These are phyloP conservation scores for Mollisiaceae sp. DNA, from an alignment of 2,329 filamentous ascomycete species.

Conservation along the genomic window DNA sequence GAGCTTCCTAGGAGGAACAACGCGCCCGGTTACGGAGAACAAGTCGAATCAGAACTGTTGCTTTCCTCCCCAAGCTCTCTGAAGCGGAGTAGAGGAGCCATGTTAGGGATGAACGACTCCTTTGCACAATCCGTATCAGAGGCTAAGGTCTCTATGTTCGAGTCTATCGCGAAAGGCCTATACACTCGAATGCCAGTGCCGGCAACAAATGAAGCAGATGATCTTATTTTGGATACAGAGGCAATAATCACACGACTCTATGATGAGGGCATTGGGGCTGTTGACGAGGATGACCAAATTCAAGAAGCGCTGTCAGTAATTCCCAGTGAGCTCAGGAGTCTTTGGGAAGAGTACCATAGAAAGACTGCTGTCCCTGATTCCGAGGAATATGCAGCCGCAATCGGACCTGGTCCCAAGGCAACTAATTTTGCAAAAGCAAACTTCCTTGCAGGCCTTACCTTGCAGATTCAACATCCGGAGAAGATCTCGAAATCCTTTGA, in stretches of 20 bases:
- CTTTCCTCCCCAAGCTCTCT: slow-evolving; percentile 19
- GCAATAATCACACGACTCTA: slow-evolving; percentile 70
- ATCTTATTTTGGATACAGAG: slow-evolving; percentile 78
- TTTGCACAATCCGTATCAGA: slow-evolving; percentile 24
- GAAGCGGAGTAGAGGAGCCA: slow-evolving; percentile 28
- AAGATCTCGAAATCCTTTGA: slow-evolving; percentile 29
- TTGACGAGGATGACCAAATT: slow-evolving; percentile 61
- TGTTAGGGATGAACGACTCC: slow-evolving; percentile 23
- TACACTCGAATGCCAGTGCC: slow-evolving; percentile 64
- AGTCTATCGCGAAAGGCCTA: slow-evolving; percentile 73
- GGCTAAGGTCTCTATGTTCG: slow-evolving; percentile 50
- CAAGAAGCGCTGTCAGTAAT: slow-evolving; percentile 61
- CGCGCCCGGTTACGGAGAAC: slow-evolving; percentile 32
- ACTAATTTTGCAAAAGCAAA: slow-evolving; percentile 75
- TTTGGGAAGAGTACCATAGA: slow-evolving; percentile 59
- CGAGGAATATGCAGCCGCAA: slow-evolving; percentile 61
- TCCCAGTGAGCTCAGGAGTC: slow-evolving; percentile 54
- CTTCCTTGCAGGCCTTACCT: slow-evolving; percentile 77
- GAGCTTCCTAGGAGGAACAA: slow-evolving; percentile 41
- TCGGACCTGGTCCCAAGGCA: slow-evolving; percentile 67
- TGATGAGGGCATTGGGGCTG: slow-evolving; percentile 61
- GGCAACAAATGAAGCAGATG: slow-evolving; percentile 68
- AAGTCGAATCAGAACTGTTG: slow-evolving; percentile 47
- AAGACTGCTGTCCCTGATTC: slow-evolving; percentile 54
- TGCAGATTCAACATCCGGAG: slow-evolving; percentile 78